Conservation (phyloP, 164 flowering plant genomes). For the Tetracentron sinense region DNA sequence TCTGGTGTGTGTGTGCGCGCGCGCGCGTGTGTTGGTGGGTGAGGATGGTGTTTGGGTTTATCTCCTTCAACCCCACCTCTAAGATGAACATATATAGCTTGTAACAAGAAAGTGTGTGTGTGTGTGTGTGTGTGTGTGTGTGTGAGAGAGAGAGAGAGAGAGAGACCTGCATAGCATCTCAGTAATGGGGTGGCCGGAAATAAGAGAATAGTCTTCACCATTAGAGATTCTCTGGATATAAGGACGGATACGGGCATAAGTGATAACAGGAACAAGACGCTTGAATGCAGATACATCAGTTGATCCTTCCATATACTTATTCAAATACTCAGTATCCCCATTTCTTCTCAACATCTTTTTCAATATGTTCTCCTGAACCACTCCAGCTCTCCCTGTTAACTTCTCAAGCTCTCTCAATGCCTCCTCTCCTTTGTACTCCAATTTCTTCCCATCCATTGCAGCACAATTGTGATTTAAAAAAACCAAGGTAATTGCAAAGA, state of each 20-base stretch:
- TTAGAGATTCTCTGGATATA: conserved; percentile 64
- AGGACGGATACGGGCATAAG: conserved; percentile 52
- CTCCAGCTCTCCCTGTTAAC: conserved; percentile 42
- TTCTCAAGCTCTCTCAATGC: conserved; percentile 61
- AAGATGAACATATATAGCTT: too few species aligned
- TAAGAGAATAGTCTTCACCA: conserved; percentile 62
- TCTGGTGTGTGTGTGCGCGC: too few species aligned
- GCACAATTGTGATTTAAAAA: too few species aligned
- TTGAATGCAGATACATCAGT: conserved; percentile 39
- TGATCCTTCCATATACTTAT: conserved; percentile 43
- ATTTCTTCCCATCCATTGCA: conserved; percentile 66
- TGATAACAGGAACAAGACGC: conserved; percentile 49
- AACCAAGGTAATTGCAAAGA: too few species aligned
- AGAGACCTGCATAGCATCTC: conserved; percentile 76
- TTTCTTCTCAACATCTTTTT: conserved; percentile 51
- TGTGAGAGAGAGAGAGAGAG: conserved; percentile 7
- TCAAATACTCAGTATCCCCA: conserved; percentile 58
- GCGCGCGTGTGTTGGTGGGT: too few species aligned
- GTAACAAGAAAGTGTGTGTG: too few species aligned
- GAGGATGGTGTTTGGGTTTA: too few species aligned
- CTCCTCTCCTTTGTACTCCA: conserved; percentile 70
- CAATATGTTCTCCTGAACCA: conserved; percentile 55
- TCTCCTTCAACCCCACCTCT: too few species aligned
- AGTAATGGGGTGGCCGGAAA: conserved; percentile 59
- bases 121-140: too few species aligned